Percentiles rank a stretch among this genome's conserved stretches.
Evolutionary conservation across 192 early-diverging fungal species (phyloP).

Genomic region (Podila minutissima): DNA sequence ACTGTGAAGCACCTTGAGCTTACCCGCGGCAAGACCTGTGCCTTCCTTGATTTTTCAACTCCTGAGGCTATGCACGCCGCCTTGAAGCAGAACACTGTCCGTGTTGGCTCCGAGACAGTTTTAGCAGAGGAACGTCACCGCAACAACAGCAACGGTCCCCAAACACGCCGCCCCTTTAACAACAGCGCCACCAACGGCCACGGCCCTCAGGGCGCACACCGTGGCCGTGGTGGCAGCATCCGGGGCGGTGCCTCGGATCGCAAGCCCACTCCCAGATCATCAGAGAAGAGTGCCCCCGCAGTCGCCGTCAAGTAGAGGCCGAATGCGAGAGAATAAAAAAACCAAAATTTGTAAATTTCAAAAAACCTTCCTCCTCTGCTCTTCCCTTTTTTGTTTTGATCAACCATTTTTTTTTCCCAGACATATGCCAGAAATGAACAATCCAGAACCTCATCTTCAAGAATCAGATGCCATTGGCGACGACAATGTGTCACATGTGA

Average conservation of each 20-base stretch:
- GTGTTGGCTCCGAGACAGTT: constrained; percentile 28
- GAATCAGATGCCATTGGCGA: no score
- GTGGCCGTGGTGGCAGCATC: neutral
- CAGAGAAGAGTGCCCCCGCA: neutral
- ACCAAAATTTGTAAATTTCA: no score
- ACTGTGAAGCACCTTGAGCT: constrained; percentile 67
- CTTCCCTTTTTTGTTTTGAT: no score
- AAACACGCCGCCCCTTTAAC: neutral
- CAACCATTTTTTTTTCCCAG: no score
- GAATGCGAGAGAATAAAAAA: neutral
- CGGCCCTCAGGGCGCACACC: neutral
- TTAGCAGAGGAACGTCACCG: constrained; percentile 38
- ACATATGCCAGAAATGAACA: no score
- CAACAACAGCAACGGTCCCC: neutral
- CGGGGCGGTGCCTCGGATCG: constrained; percentile 2
- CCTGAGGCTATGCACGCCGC: constrained; percentile 18
- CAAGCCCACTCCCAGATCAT: neutral
- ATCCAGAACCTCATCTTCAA: no score
- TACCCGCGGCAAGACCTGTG: constrained; percentile 58
- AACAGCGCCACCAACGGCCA: neutral
- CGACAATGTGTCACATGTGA: no score
- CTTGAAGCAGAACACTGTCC: constrained; percentile 20
- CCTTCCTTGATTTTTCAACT: constrained; percentile 37
- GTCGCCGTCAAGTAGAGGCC: constrained; percentile 1
- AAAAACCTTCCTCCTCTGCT: no score